Evolutionary conservation across 139 green algal genomes (phyloP), one percentile per base, ranked within the genome.

Genomic region (Coelastrella sp.): DNA sequence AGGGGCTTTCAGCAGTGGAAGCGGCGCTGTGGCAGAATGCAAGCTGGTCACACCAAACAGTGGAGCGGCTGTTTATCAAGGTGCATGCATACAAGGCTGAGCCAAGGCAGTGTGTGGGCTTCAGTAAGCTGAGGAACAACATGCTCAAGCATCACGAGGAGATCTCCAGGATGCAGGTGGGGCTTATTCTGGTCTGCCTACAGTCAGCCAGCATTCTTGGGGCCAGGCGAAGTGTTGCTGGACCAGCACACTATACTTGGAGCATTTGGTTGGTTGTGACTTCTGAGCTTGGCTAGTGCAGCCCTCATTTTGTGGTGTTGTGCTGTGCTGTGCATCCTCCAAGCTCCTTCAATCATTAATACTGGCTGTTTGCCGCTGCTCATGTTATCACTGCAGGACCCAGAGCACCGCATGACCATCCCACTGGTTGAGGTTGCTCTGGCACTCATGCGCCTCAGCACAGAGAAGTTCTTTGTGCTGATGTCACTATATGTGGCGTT

Each of bases 401-500:
- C 93, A 3, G 57, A 95, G n/a, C 95, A 98, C 87, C 87, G 83
- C 19, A 20, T 86, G 5, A 91, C 97, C 6, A 94, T 98, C 60
- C 94, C 93, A 3, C 93, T 98, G 17, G 91, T 98, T 32, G 96
- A 98, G 92, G 86, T 86, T 4, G 95, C 95, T 2, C 94, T 98
- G 22, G 95, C 95, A 22, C 92, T 98, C 76, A 98, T 98, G 96
- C 94, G 96, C 81, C 95, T 98, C 7, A 94, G 91, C 59, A 98
- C 95, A 89, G 96, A 98, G 90, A 95, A 95, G 85, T 97, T 96
- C 90, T 97, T 97, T 91, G 93, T 97, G 79, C 95, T 98, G 66
- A 58, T 96, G 56, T 92, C 93, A 56, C 94, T 97, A 7, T 96
- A 96, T 64, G 89, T 93, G 2, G 83, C 90, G 3, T 97, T 96